Evolutionary conservation across 768 basidiomycete genomes (phyloP), one percentile per base, ranked within the genome.

Genomic region (Podaxis carcinomalis): DNA sequence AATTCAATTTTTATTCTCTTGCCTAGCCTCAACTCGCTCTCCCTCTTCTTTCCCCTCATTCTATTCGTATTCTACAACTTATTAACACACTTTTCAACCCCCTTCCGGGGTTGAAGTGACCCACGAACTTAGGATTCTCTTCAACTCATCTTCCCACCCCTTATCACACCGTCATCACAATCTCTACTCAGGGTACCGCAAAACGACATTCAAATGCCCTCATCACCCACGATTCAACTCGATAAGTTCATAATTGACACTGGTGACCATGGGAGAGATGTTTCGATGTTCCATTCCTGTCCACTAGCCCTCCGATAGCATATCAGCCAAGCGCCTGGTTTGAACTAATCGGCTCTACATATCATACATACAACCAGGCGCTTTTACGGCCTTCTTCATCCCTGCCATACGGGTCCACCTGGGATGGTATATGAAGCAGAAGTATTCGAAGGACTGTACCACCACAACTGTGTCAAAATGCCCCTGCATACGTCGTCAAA

Each of bases 381-480:
- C 3, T 21, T 3, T 28, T 19, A 9, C 4, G 19, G 19, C 19
- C 11, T 13, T 39, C 51, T 19, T 59, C 39, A 59, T 14, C 50
- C 50, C 19, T 14, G 16, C 51, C 51, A 51, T 23, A 28, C 39
- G 27, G 37, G 37, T 11, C 65, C 63, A 7, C 62, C 67, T 47
- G 66, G 65, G 13, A 62, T 51, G 25, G 58, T 61, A 25, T 67
- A 67, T 1, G 61, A 55, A 13, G 62, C 62, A 36, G 44, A 65
- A 3, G 58, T 59, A 57, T 64, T 68, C 19, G 63, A 59, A 2
- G 63, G 61, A 10, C 40, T 49, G 51, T 54, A 66, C 63, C 65
- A 64, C 63, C 67, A 68, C 7, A 66, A 39, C 35, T 66, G 65
- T 5, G 63, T 65, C 53, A 68, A 50, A 19, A 65, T 64, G 5